Base-by-base conservation (phyloP, 2,329 filamentous ascomycete species). In the Coniella vitis region DNA sequence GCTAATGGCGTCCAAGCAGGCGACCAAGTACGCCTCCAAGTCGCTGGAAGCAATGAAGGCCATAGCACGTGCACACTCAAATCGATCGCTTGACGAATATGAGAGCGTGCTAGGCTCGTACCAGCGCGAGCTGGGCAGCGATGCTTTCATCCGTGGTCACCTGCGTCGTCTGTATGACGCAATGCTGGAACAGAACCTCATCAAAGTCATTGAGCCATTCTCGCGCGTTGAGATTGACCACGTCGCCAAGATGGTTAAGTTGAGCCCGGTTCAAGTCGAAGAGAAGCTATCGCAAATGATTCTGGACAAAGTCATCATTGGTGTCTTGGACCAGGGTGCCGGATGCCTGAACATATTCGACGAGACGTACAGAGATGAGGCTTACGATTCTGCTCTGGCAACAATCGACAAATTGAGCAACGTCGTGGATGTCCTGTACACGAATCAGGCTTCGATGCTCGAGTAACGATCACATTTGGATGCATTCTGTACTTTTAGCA, bases 241-340 rank as follows among this genome's bases (percentile, higher is more conserved):
- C 67, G 89, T 98, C 61, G 91, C 93, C 58, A 90, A 93, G 75
- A 95, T 97, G 86, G 93, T 98, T 45, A 90, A 91, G 35, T 77
- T 98, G 54, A 93, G 97, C 67, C 95, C 88, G 21, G 85, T 89
- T 68, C 91, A 97, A 73, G 93, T 98, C 52, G 94, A 98, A 80
- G 83, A 90, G 60, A 98, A 98, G 78, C 78, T 98, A 55, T 94
- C 88, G 39, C 94, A 98, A 77, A 98, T 98, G 94, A 98, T 98
- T 63, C 78, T 98, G 52, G 93, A 98, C 74, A 96, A 96, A 76
- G 89, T 97, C 61, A 97, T 98, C 63, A 89, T 96, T 58, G 93
- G 94, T 52, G 93, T 98, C 48, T 73, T 98, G 59, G 93, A 98
- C 67, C 93, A 98, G 70, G 93, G 93, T 43, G 88, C 90, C n/a